A percentile compares a stretch with the other conserved stretches of the same genome.
Evolutionary conservation across 148 eudicot genomes (phyloP).

Genomic region (Rhododendron henanense): DNA sequence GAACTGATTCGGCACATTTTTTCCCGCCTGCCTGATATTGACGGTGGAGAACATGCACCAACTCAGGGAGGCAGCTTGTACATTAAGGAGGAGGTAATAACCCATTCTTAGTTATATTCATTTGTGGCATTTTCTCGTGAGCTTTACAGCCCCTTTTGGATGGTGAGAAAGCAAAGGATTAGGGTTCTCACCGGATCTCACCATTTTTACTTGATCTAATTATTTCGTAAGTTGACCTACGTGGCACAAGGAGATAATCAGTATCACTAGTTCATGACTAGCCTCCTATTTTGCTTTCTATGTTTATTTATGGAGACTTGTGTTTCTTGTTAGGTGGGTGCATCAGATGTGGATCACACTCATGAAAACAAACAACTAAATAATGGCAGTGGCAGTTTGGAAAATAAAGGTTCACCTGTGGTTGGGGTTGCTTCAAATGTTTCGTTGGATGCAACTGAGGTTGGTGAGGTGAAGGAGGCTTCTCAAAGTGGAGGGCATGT

Average conservation of each 20-base stretch:
- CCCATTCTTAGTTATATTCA: neutral
- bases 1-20: slow-evolving; percentile 83
- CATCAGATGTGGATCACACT: neutral
- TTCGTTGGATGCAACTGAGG: slow-evolving; percentile 26
- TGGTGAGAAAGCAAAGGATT: neutral
- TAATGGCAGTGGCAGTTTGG: slow-evolving; percentile 53
- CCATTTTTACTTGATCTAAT: neutral
- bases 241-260: neutral
- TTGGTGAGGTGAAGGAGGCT: slow-evolving; percentile 58
- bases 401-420: slow-evolving; percentile 40
- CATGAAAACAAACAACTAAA: slow-evolving; percentile 31
- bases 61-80: slow-evolving; percentile 28
- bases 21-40: slow-evolving; percentile 55
- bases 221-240: neutral
- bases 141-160: neutral
- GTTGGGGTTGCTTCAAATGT: slow-evolving; percentile 30
- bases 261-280: neutral
- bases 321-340: slow-evolving; percentile 4
- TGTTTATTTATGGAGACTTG: neutral
- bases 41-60: slow-evolving; percentile 27
- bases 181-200: neutral
- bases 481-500: slow-evolving; percentile 36
- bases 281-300: neutral
- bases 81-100: slow-evolving; percentile 42
- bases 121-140: neutral